Percentiles rank a stretch among this genome's conserved stretches.
phyloP scores from a whole-genome alignment of 345 rosid genomes.

The Tarenaya hassleriana region DNA sequence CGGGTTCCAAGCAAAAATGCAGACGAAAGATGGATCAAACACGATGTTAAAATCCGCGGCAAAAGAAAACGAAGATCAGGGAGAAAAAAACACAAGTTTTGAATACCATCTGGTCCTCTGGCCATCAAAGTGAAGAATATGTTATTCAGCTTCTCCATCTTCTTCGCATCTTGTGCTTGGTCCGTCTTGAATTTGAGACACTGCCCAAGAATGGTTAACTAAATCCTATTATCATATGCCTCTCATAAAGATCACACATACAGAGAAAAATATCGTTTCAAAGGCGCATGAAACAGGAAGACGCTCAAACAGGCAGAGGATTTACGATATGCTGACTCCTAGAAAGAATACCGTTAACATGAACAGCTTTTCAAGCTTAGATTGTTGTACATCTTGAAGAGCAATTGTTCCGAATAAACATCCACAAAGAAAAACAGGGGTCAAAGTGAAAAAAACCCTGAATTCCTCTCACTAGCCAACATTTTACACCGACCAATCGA shows the following conservation, averaged over 20 bases:
- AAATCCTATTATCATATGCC: slow-evolving; percentile 5
- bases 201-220: slow-evolving; percentile 27
- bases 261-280: no score
- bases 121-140: slow-evolving; percentile 90
- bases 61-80: no score
- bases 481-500: no score
- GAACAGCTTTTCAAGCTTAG: background rate
- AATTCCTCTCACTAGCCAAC: no score
- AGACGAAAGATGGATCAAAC: no score
- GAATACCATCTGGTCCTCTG: slow-evolving; percentile 83
- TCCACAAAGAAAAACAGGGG: slow-evolving; percentile 5
- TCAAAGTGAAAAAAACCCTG: background rate
- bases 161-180: slow-evolving; percentile 96
- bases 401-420: background rate
- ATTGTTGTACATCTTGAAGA: background rate
- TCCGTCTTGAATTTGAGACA: slow-evolving; percentile 98
- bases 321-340: slow-evolving; percentile 9
- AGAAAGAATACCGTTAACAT: background rate
- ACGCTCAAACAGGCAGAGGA: slow-evolving; percentile 2
- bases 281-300: slow-evolving; percentile 7
- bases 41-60: no score
- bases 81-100: no score
- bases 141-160: slow-evolving; percentile 95
- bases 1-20: no score
- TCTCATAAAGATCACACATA: background rate